These are phyloP conservation scores for Kalanchoe fedtschenkoi DNA, from an alignment of 164 flowering plant species.

Conservation along the genomic window DNA sequence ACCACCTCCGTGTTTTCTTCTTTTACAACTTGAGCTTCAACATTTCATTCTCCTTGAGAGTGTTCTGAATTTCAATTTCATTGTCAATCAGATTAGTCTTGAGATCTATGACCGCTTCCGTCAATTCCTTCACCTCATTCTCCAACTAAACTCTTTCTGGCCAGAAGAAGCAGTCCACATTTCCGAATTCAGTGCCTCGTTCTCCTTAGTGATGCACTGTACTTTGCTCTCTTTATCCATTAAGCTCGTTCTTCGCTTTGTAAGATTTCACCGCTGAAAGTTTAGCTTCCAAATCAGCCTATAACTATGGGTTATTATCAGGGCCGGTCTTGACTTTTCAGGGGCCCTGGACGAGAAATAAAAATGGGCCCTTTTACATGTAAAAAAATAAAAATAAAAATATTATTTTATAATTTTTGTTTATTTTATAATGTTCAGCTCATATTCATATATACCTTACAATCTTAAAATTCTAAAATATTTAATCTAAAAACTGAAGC, in stretches of 20 bases:
- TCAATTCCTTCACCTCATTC: slow-evolving; percentile 26
- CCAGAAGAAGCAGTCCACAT: slow-evolving; percentile 19
- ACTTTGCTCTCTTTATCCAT: slow-evolving; percentile 67
- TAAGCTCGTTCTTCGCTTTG: slow-evolving; percentile 30
- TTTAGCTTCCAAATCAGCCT: slow-evolving; percentile 22
- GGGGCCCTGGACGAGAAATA: no score
- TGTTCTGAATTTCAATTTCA: slow-evolving; percentile 56
- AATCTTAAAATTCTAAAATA: no score
- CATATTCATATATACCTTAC: no score
- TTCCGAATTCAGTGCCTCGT: slow-evolving; percentile 35
- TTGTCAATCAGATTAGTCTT: slow-evolving; percentile 52
- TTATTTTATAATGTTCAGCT: no score
- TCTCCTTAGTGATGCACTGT: slow-evolving; percentile 53
- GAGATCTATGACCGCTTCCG: slow-evolving; percentile 29
- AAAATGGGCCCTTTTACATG: no score
- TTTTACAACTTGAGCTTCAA: slow-evolving; percentile 40
- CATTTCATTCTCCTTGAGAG: slow-evolving; percentile 54
- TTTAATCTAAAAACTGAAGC: no score
- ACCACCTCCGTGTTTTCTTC: no score
- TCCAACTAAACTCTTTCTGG: slow-evolving; percentile 28
- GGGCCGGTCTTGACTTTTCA: no score
- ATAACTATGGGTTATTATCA: no score
- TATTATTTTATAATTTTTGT: no score
- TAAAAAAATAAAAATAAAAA: no score
- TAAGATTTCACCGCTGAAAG: slow-evolving; percentile 24